Conservation (phyloP, 495 filamentous ascomycete genomes). For the Arthonia radiata region DNA sequence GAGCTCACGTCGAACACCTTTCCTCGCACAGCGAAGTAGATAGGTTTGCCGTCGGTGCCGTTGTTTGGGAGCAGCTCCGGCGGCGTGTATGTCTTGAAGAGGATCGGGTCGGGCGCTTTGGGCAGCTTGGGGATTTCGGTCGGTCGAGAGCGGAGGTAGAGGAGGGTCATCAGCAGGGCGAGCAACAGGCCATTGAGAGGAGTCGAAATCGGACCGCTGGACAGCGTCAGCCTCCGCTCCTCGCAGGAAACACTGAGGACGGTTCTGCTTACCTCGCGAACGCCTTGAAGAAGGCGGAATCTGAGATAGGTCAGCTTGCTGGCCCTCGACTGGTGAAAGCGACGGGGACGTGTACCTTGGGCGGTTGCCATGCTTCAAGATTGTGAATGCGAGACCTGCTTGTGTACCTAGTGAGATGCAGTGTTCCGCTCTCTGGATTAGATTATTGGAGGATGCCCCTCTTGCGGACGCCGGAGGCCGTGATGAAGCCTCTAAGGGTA, state of each 20-base stretch:
- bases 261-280: too few species aligned
- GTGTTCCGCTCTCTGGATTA: too few species aligned
- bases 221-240: too few species aligned
- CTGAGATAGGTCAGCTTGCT: not conserved
- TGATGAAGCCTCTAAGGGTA: too few species aligned
- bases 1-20: conserved; percentile 68
- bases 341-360: not conserved
- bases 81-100: conserved; percentile 84
- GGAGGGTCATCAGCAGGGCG: conserved; percentile 38
- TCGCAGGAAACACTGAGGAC: too few species aligned
- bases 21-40: conserved; percentile 68
- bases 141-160: conserved; percentile 44
- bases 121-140: conserved; percentile 33
- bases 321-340: not conserved
- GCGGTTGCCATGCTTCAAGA: too few species aligned
- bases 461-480: too few species aligned
- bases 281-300: too few species aligned
- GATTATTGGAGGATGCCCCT: too few species aligned
- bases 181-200: conserved; percentile 61
- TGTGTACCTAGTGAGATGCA: too few species aligned
- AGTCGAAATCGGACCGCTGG: conserved; percentile 38
- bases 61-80: conserved; percentile 69
- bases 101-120: conserved; percentile 41
- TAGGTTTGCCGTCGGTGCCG: conserved; percentile 44
- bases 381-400: too few species aligned